Evolutionary conservation across 2,329 filamentous ascomycete genomes (phyloP).

Genomic region (Paraconiothyrium brasiliense): DNA sequence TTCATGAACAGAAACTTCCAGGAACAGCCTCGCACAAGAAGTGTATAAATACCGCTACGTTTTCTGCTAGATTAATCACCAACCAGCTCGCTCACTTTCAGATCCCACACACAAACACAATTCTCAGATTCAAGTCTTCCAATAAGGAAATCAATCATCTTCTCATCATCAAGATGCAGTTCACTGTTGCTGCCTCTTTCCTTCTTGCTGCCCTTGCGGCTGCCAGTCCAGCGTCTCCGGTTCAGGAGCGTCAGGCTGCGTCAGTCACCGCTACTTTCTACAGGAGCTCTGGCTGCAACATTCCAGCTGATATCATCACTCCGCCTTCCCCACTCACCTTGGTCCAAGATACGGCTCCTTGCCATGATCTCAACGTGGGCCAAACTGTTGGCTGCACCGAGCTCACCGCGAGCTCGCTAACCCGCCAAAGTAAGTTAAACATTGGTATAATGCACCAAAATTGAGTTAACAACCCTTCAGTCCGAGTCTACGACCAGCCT

Average conservation of each 20-base stretch:
- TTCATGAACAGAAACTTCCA: background rate
- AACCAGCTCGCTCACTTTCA: background rate
- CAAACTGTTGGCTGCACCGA: slow-evolving; percentile 11
- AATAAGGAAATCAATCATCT: no score
- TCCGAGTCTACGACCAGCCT: background rate
- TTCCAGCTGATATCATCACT: slow-evolving; percentile 4
- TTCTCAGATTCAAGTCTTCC: background rate
- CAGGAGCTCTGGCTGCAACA: slow-evolving; percentile 5
- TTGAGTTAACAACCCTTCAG: background rate
- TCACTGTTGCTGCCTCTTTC: slow-evolving; percentile 1
- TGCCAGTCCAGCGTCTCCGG: background rate
- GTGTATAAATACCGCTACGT: background rate
- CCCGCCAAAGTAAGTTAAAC: slow-evolving; percentile 5
- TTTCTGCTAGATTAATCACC: background rate
- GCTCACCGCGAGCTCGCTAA: slow-evolving; percentile 8
- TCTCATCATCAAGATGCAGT: slow-evolving; percentile 4
- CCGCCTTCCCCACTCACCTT: slow-evolving; percentile 7
- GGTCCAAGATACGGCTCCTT: slow-evolving; percentile 9
- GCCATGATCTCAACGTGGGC: slow-evolving; percentile 4
- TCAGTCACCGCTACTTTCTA: slow-evolving; percentile 9
- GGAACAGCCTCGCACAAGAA: background rate
- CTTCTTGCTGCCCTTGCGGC: slow-evolving; percentile 7
- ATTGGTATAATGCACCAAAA: no score
- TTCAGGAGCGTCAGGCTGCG: slow-evolving; percentile 5
- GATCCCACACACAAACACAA: background rate